Evolutionary conservation across 306 rosid species (phyloP), one percentile per base, ranked within the genome.

Genomic region (Senna siamea): DNA sequence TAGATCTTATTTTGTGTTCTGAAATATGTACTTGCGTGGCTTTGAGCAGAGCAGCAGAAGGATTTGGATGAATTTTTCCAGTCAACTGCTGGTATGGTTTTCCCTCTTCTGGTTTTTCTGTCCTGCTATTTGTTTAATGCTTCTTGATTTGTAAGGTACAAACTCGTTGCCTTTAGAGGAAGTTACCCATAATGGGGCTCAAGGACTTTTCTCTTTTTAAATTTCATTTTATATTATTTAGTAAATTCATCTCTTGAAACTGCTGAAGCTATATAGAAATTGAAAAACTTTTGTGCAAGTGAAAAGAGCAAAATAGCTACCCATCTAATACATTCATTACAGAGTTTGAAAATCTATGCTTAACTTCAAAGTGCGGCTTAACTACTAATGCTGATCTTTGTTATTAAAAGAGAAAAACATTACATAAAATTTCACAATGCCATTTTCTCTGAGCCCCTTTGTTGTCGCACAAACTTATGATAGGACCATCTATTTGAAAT

Each of bases 41-140:
- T 64, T 35, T 77, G 10, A 78, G 82, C 93, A 92, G 95, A 82
- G 73, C 96, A 90, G 76, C 96, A 86, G 26, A 90, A 87, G 80
- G 87, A 88, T 78, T 79, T 92, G 85, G 91, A 85, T 23, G 98
- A 92, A 78, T 92, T 92, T 85, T 92, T 92, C 69, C 83, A 54
- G 88, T 92, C 98, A 76, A 88, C 98, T 61, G 93, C 91, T 8
- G 98, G 98, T 92, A 88, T 62, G 55, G 17, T 19, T 76, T 70
- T 66, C 46, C 73, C 41, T 35, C 18, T 7, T 68, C 55, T 52
- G 35, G 46, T 47, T 34, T 57, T 56, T 62, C 20, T 71, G 34
- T 37, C 23, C 18, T 26, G 51, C 22, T 77, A 22, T 8, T 15
- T 52, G 44, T 37, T 38, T 44, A 34, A 41, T 57, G 65, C 50